Conservation (phyloP, 1,284 basidiomycete species). For the Mycena sp. region DNA sequence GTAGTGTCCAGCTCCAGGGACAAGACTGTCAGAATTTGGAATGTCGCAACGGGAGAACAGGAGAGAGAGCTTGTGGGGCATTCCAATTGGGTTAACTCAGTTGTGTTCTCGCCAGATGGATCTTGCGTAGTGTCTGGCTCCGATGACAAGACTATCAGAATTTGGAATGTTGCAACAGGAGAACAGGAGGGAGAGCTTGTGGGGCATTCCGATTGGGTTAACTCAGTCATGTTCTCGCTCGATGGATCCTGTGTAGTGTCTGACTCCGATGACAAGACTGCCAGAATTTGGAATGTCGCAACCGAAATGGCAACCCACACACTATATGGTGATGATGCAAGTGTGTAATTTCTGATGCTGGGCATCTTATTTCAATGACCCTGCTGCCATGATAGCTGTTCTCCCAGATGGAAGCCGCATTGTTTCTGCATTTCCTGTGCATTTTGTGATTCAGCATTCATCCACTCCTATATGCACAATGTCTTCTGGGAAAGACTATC, state of each 20-base stretch:
- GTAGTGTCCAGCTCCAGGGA: background rate
- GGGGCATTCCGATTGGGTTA: conserved; percentile 23
- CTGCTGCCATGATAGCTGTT: too few relatives aligned
- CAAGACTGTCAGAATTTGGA: conserved; percentile 6
- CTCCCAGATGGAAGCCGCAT: too few relatives aligned
- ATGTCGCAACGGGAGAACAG: background rate
- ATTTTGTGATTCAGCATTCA: too few relatives aligned
- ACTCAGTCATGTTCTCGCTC: conserved; percentile 25
- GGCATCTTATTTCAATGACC: too few relatives aligned
- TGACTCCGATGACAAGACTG: conserved; percentile 24
- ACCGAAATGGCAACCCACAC: too few relatives aligned
- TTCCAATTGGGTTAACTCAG: background rate
- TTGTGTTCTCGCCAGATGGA: conserved; percentile 1
- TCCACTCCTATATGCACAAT: too few relatives aligned
- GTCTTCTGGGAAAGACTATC: too few relatives aligned
- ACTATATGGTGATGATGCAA: too few relatives aligned
- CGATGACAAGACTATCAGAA: conserved; percentile 3
- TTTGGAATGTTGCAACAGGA: conserved; percentile 1
- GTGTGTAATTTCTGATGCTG: too few relatives aligned
- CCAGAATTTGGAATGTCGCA: too few relatives aligned
- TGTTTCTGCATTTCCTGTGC: too few relatives aligned
- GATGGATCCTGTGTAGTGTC: conserved; percentile 27
- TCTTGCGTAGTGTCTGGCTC: background rate
- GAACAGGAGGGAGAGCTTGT: background rate
- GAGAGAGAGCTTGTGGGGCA: background rate